Evolutionary conservation across 169 alveolate species (phyloP).

Genomic region (Plasmodium vivax): DNA sequence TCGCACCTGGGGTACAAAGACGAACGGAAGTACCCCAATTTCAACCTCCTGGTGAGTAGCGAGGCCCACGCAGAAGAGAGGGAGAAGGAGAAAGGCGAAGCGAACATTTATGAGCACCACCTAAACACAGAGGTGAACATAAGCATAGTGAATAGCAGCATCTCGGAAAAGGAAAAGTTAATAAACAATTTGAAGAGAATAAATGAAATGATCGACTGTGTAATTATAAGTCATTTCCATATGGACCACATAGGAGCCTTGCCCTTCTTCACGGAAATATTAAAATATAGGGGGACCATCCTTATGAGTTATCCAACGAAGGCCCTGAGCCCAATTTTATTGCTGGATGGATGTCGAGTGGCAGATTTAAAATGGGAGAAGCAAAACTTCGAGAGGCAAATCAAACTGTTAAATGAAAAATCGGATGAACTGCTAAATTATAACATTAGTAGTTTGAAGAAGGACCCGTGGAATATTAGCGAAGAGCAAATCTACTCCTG

Average conservation of each 20-base stretch:
- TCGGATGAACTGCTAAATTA: slow-evolving; percentile 70
- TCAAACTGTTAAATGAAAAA: slow-evolving; percentile 79
- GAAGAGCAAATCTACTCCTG: slow-evolving; percentile 90
- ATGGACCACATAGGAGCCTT: slow-evolving; percentile 99
- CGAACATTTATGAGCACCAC: not conserved
- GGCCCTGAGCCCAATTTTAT: slow-evolving; percentile 96
- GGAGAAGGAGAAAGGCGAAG: slow-evolving; percentile 3
- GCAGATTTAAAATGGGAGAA: slow-evolving; percentile 82
- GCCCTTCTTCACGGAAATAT: slow-evolving; percentile 96
- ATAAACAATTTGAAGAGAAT: slow-evolving; percentile 53
- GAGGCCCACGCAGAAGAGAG: not conserved
- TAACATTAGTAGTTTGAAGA: slow-evolving; percentile 52
- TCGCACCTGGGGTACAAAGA: slow-evolving; percentile 96
- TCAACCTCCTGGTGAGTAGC: slow-evolving; percentile 81
- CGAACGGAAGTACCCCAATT: slow-evolving; percentile 95
- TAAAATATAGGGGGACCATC: slow-evolving; percentile 93
- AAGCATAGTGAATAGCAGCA: slow-evolving; percentile 65
- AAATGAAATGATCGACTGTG: slow-evolving; percentile 90
- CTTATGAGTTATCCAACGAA: slow-evolving; percentile 97
- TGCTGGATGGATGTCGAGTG: slow-evolving; percentile 96
- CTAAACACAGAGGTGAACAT: slow-evolving; percentile 47
- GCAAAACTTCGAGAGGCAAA: slow-evolving; percentile 76
- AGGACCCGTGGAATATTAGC: slow-evolving; percentile 87
- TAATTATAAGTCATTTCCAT: slow-evolving; percentile 97
- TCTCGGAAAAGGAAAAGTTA: slow-evolving; percentile 42